phyloP scores from a whole-genome alignment of 2,329 filamentous ascomycete species.

The Beauveria sp. region DNA sequence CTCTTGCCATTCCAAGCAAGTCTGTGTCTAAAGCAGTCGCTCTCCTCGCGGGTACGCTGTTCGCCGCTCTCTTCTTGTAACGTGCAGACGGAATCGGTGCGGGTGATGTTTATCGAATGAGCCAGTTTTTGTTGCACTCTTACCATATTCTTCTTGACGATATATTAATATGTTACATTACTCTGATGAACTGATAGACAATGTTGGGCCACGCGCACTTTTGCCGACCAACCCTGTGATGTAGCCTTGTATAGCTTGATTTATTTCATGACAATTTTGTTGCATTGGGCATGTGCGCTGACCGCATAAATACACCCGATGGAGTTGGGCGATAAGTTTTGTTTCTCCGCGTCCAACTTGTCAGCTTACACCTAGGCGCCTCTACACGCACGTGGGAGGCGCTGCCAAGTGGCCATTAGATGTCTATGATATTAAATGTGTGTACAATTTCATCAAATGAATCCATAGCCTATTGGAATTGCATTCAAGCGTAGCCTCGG shows the following conservation, averaged over 20 bases:
- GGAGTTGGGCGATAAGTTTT: not conserved
- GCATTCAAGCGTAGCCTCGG: not conserved
- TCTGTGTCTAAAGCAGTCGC: not conserved
- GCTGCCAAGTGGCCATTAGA: not conserved
- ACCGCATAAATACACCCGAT: not conserved
- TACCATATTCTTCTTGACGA: not conserved
- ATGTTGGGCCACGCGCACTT: not conserved
- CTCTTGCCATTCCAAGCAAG: not conserved
- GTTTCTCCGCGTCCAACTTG: not conserved
- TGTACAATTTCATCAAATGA: not conserved
- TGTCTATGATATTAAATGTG: too few relatives aligned
- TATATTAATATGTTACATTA: not conserved
- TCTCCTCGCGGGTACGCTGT: not conserved
- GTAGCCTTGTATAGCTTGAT: not conserved
- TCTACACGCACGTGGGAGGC: too few relatives aligned
- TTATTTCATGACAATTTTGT: not conserved
- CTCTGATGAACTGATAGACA: not conserved
- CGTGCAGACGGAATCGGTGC: not conserved
- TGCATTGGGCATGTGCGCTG: not conserved
- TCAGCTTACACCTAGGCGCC: not conserved
- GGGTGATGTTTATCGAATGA: not conserved
- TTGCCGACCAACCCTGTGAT: not conserved
- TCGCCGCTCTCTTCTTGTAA: not conserved
- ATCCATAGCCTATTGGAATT: not conserved
- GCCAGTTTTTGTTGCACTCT: conserved; percentile 36